Evolutionary conservation across 164 flowering plant species (phyloP), one percentile per base, ranked within the genome.

Genomic region (Chloranthus sessilifolius): DNA sequence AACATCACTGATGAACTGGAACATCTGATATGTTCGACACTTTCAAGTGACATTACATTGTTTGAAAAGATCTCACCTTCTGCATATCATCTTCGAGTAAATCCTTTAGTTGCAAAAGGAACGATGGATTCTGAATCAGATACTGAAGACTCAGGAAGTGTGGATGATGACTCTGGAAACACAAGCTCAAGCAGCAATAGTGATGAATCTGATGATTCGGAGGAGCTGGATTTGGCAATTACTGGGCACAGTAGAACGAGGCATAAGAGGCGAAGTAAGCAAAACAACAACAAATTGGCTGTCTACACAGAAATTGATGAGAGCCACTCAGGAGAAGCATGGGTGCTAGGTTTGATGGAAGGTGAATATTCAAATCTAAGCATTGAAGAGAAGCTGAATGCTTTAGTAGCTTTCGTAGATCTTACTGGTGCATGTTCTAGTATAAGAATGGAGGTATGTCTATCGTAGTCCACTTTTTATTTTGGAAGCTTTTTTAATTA

Each of bases 31-130:
- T 61, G 61, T 67, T 75, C 95, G 3, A 72, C 82, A n/a, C 84
- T 92, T 50, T 77, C 99, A 16, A 77, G 97, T 68, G 97, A 92
- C 63, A 80, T 92, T 34, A 86, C 86, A n/a, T 67, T 92, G 59
- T 92, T 86, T 68, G 99, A 92, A 50, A 92, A 92, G 76, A 86
- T 92, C 16, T 76, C 97, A 14, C 48, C 74, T 27, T 75, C 76
- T 52, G 68, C 89, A 6, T 92, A 82, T 55, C 97, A 97, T 36
- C 52, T 86, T 7, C 91, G 99, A n/a, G 55, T 64, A 52, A 68
- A 58, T 50, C 56, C 74, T 52, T 29, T 15, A 14, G 38, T 55
- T 53, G 27, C 55, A 33, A 65, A 61, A 59, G 77, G 61, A 41
- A 63, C 52, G 16, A 77, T 65, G 35, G 70, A 63, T 47, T 53